A percentile compares a stretch with the other conserved stretches of the same genome.
Evolutionary conservation across 148 eudicot genomes (phyloP).

Genomic region (Rhododendron mucronatum): DNA sequence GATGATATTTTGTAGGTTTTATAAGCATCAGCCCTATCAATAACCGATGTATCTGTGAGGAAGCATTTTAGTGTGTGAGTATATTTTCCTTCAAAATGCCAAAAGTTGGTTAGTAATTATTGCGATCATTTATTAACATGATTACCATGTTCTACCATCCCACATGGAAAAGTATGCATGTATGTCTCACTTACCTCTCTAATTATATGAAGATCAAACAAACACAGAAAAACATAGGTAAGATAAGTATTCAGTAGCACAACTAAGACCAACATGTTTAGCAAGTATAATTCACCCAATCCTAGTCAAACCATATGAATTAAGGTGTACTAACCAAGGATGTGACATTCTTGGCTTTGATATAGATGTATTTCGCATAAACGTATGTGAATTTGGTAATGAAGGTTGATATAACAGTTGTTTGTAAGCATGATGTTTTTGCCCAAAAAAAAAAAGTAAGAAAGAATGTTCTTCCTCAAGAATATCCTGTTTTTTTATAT

Average conservation of each 20-base stretch:
- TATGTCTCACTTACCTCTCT: neutral
- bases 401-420: neutral
- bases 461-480: neutral
- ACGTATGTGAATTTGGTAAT: neutral
- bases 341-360: neutral
- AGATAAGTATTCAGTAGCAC: neutral
- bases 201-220: neutral
- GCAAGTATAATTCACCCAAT: neutral
- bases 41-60: neutral
- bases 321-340: neutral
- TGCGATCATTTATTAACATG: neutral
- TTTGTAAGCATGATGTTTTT: neutral
- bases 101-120: neutral
- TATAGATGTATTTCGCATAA: neutral
- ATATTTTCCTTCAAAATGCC: neutral
- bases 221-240: neutral
- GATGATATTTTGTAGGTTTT: neutral
- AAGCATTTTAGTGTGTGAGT: neutral
- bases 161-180: neutral
- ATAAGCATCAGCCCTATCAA: neutral
- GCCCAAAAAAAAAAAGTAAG: neutral
- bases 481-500: neutral
- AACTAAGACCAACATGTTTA: neutral
- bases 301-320: neutral
- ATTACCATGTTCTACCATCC: neutral